These are phyloP conservation scores for Aureobasidium sp. DNA, from an alignment of 2,329 filamentous ascomycete species.

Conservation along the genomic window DNA sequence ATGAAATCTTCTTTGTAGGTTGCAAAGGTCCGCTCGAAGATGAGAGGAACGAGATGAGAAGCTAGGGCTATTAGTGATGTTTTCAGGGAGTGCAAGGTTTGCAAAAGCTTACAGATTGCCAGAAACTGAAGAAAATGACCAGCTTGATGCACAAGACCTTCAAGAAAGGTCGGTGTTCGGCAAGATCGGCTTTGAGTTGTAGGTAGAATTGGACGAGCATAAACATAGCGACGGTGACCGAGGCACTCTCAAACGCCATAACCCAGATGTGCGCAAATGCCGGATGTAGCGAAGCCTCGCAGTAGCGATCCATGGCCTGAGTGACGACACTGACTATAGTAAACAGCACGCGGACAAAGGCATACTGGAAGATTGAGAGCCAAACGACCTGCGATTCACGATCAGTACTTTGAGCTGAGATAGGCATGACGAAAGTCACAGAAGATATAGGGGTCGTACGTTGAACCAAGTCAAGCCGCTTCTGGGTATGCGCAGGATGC, in stretches of 20 bases:
- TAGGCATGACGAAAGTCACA: neutral
- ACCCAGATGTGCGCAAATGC: conserved; percentile 82
- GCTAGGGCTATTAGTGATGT: conserved; percentile 24
- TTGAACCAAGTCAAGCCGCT: conserved; percentile 90
- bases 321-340: conserved; percentile 69
- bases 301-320: conserved; percentile 62
- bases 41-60: conserved; percentile 53
- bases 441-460: conserved; percentile 31
- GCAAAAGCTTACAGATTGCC: conserved; percentile 52
- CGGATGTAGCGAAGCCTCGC: conserved; percentile 68
- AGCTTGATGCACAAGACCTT: conserved; percentile 84
- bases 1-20: conserved; percentile 53
- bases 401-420: neutral
- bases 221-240: conserved; percentile 80
- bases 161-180: conserved; percentile 62
- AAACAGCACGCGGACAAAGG: conserved; percentile 70
- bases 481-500: conserved; percentile 63
- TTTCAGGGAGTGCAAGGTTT: neutral
- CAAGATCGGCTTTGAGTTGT: conserved; percentile 61
- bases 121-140: conserved; percentile 86
- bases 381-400: conserved; percentile 52
- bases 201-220: conserved; percentile 81
- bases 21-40: conserved; percentile 56
- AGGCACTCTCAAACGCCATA: conserved; percentile 59
- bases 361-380: conserved; percentile 79